Evolutionary conservation across 192 early-diverging fungal species (phyloP).

Genomic region (Phlyctochytrium arcticum): DNA sequence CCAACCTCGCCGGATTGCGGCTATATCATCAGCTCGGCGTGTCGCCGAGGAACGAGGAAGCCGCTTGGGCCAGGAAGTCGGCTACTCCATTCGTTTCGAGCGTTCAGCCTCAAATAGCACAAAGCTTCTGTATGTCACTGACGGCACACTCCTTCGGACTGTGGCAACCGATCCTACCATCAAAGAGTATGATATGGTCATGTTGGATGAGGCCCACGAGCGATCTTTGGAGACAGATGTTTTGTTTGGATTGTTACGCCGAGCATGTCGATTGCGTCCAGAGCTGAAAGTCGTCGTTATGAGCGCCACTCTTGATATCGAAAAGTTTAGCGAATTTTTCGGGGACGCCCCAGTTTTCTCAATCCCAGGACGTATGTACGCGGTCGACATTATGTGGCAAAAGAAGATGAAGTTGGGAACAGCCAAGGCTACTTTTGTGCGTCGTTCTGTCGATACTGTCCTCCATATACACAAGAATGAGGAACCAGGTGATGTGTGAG

Average conservation of each 20-base stretch:
- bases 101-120: constrained; percentile 19
- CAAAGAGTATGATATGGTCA: constrained; percentile 35
- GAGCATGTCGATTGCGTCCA: constrained; percentile 26
- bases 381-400: constrained; percentile 53
- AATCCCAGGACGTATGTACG: constrained; percentile 64
- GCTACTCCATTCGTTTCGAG: constrained; percentile 58
- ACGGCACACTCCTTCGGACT: constrained; percentile 48
- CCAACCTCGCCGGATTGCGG: constrained; percentile 84
- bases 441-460: constrained; percentile 48
- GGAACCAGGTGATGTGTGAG: constrained; percentile 36
- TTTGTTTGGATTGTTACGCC: constrained; percentile 47
- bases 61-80: constrained; percentile 33
- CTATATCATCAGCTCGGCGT: constrained; percentile 62
- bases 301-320: constrained; percentile 76
- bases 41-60: constrained; percentile 42
- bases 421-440: constrained; percentile 37
- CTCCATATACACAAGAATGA: constrained; percentile 56
- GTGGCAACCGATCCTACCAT: constrained; percentile 26
- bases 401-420: constrained; percentile 41
- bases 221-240: constrained; percentile 54
- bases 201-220: constrained; percentile 60
- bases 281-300: constrained; percentile 62
- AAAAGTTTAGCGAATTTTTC: constrained; percentile 81
- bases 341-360: constrained; percentile 70
- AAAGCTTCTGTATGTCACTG: constrained; percentile 50